These are phyloP conservation scores for Scheffersomyces stambukii DNA, from an alignment of 1,139 yeast genomes.

Conservation along the genomic window DNA sequence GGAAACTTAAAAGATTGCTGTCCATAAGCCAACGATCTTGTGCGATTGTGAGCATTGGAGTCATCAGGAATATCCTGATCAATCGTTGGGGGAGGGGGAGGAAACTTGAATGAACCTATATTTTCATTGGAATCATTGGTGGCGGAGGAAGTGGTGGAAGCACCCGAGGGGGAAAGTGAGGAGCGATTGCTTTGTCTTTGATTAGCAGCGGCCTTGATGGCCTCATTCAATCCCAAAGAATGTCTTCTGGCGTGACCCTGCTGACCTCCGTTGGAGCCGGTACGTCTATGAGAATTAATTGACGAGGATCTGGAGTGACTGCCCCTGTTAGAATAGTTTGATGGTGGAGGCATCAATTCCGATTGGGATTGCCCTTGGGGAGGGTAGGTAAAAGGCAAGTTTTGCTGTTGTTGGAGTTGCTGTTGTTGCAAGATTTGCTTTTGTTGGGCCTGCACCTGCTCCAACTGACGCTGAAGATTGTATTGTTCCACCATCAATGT, in stretches of 20 bases:
- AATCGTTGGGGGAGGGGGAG: conserved; percentile 14
- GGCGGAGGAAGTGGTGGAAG: conserved; percentile 22
- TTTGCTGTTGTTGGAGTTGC: conserved; percentile 33
- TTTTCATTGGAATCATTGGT: conserved; percentile 14
- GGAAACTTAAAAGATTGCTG: conserved; percentile 46
- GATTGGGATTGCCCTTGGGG: conserved; percentile 12
- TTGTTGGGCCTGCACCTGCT: conserved; percentile 86
- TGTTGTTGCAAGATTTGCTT: conserved; percentile 78
- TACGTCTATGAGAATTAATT: conserved; percentile 30
- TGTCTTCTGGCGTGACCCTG: conserved; percentile 87
- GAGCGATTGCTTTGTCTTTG: conserved; percentile 56
- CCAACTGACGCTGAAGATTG: conserved; percentile 88
- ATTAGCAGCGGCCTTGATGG: conserved; percentile 94
- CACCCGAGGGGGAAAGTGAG: conserved; percentile 37
- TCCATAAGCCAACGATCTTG: conserved; percentile 41
- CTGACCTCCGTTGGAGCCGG: conserved; percentile 24
- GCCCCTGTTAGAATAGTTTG: conserved; percentile 13
- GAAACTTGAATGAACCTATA: conserved; percentile 32
- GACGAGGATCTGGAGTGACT: conserved; percentile 41
- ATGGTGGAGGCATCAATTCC: conserved; percentile 28
- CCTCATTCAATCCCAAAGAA: conserved; percentile 87
- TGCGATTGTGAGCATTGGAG: conserved; percentile 23
- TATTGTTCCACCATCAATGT: conserved; percentile 91
- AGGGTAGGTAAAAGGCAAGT: conserved; percentile 15
- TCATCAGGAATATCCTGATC: conserved; percentile 10